These are phyloP conservation scores for Logfia minima DNA, from an alignment of 129 eudicot genomes.

Conservation along the genomic window DNA sequence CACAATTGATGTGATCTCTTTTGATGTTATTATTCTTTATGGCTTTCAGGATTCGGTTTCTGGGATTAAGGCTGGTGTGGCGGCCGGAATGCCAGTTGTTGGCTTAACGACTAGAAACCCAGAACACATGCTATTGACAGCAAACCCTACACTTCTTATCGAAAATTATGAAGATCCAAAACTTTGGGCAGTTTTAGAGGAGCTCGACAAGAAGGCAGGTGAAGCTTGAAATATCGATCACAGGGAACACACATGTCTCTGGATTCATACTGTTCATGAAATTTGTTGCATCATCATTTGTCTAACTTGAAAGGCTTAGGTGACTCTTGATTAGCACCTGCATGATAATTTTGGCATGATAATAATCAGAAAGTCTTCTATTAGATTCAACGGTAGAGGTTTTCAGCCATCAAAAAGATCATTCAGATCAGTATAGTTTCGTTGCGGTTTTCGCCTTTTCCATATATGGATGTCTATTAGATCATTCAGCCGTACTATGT, in stretches of 20 bases:
- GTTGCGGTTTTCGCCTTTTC: not conserved
- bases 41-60: constrained; percentile 73
- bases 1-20: not conserved
- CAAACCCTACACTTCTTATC: constrained; percentile 77
- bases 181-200: constrained; percentile 81
- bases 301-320: constrained; percentile 30
- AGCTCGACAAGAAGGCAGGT: constrained; percentile 48
- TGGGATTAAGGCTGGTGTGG: constrained; percentile 93
- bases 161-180: constrained; percentile 85
- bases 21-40: not conserved
- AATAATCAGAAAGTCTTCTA: constrained; percentile 31
- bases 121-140: constrained; percentile 50
- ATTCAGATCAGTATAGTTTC: constrained; percentile 18
- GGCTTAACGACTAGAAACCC: constrained; percentile 84
- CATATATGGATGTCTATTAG: not conserved
- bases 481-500: not conserved
- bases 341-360: constrained; percentile 14
- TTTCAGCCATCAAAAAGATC: constrained; percentile 18
- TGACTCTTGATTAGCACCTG: constrained; percentile 20
- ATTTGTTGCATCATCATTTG: constrained; percentile 20
- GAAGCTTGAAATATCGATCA: constrained; percentile 30
- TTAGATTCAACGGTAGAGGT: constrained; percentile 1
- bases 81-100: constrained; percentile 85
- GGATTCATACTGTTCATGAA: constrained; percentile 19
- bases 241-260: constrained; percentile 6